These are phyloP conservation scores for Xanthoconium stramineum DNA, from an alignment of 768 basidiomycete genomes.

Conservation along the genomic window DNA sequence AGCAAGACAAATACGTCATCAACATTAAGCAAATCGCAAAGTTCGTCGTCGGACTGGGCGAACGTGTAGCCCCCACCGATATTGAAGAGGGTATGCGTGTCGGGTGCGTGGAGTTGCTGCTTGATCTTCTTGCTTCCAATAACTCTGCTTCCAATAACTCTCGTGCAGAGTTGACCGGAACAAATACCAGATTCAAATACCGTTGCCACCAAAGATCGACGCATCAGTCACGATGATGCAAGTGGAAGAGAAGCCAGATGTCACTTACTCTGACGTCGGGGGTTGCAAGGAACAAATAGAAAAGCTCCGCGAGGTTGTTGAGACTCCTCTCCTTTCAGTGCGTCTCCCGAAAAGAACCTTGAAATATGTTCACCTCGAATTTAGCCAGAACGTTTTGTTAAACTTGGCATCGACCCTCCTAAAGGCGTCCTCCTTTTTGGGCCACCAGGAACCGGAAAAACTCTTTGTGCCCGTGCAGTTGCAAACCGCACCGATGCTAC, in stretches of 20 bases:
- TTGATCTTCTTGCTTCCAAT: not conserved
- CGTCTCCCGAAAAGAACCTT: slow-evolving; percentile 26
- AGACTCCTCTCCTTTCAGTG: slow-evolving; percentile 91
- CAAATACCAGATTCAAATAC: slow-evolving; percentile 99
- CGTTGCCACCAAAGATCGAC: slow-evolving; percentile 97
- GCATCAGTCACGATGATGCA: slow-evolving; percentile 99
- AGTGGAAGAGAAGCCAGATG: slow-evolving; percentile 97
- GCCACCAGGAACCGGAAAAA: slow-evolving; percentile 98
- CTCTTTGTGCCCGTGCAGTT: slow-evolving; percentile 95
- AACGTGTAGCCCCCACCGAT: slow-evolving; percentile 95
- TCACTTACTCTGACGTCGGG: slow-evolving; percentile 96
- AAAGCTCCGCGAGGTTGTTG: slow-evolving; percentile 97
- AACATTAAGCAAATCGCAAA: slow-evolving; percentile 99
- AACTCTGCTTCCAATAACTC: slow-evolving; percentile 5
- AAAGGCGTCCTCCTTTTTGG: slow-evolving; percentile 97
- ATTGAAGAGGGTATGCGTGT: slow-evolving; percentile 99
- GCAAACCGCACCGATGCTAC: slow-evolving; percentile 99
- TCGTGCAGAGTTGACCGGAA: slow-evolving; percentile 80
- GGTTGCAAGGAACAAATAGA: slow-evolving; percentile 99
- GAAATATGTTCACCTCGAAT: slow-evolving; percentile 16
- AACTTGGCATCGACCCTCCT: slow-evolving; percentile 97
- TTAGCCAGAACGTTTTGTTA: slow-evolving; percentile 98
- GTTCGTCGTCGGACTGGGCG: slow-evolving; percentile 96
- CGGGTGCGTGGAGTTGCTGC: slow-evolving; percentile 58
- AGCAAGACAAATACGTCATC: slow-evolving; percentile 99